Conservation (phyloP, 2,329 filamentous ascomycete species). For the Amylocarpus encephaloides region DNA sequence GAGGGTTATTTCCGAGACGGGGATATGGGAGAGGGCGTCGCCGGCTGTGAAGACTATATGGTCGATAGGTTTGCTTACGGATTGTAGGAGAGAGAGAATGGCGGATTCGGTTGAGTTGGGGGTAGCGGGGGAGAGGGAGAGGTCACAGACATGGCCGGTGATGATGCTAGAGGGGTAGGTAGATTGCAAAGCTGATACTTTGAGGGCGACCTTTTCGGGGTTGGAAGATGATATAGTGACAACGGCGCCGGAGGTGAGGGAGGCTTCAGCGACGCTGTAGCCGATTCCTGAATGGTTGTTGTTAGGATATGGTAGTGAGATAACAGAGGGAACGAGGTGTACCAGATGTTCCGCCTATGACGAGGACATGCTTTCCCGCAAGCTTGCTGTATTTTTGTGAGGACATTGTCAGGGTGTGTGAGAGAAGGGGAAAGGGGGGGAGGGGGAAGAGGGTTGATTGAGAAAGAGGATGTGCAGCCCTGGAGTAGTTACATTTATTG, state of each 20-base stretch:
- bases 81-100: background rate
- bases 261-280: constrained; percentile 25
- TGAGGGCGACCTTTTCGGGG: constrained; percentile 3
- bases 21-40: constrained; percentile 9
- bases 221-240: constrained; percentile 24
- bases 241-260: constrained; percentile 18
- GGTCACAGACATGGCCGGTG: constrained; percentile 20
- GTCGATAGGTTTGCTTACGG: background rate
- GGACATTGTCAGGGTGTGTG: background rate
- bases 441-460: too few relatives aligned
- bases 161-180: constrained; percentile 11
- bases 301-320: too few relatives aligned
- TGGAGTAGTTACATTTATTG: too few relatives aligned
- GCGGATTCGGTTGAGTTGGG: background rate
- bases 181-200: constrained; percentile 10
- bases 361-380: constrained; percentile 21
- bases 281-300: constrained; percentile 17
- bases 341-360: constrained; percentile 27
- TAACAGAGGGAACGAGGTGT: background rate
- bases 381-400: constrained; percentile 26
- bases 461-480: too few relatives aligned
- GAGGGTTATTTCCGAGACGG: constrained; percentile 9
- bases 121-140: constrained; percentile 1
- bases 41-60: constrained; percentile 26
- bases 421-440: background rate